Evolutionary conservation across 1,139 yeast species (phyloP), one percentile per base, ranked within the genome.

Genomic region (Suhomyces bokatorum): DNA sequence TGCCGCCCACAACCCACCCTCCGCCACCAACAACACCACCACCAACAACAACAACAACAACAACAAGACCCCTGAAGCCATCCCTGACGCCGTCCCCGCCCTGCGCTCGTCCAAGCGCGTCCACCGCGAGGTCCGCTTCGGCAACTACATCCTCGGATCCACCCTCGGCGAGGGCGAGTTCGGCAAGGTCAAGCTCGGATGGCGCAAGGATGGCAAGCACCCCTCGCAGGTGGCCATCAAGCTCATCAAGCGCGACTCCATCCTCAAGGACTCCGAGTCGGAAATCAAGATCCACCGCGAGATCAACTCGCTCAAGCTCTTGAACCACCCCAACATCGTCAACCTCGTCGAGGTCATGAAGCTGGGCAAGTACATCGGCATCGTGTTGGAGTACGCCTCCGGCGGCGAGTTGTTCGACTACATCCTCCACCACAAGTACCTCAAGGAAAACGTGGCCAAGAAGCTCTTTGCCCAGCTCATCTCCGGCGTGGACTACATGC

Each of bases 111-210:
- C 46, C 35, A 64, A 63, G 49, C 52, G 70, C 32, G 58, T 68
- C 6, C 83, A 79, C 47, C 64, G 83, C 42, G 84, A 80, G 56
- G 83, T 80, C 48, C 74, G 91, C 36, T 90, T 93, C 61, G 98
- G 98, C 30, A 83, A 87, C 31, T 93, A 91, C 60, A 80, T 87
- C 30, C 75, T 93, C 7, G 98, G 98, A 4, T 85, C 96, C 16
- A 91, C 98, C 1, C 70, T 93, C n/a, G 99, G 99, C 32, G 97
- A 91, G 68, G 99, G 99, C 36, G 98, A 93, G 63, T 93, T 93
- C 64, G 99, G 98, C 47, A 91, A 91, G 66, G 99, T 93, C 49
- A 93, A 91, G 64, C 74, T 93, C n/a, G 98, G 97, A 15, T 91
- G 97, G 97, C 75, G 96, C 45, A 85, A 85, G 63, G 93, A 85